Conservation (phyloP, 2,329 filamentous ascomycete genomes). For the Trichoderma sp. region DNA sequence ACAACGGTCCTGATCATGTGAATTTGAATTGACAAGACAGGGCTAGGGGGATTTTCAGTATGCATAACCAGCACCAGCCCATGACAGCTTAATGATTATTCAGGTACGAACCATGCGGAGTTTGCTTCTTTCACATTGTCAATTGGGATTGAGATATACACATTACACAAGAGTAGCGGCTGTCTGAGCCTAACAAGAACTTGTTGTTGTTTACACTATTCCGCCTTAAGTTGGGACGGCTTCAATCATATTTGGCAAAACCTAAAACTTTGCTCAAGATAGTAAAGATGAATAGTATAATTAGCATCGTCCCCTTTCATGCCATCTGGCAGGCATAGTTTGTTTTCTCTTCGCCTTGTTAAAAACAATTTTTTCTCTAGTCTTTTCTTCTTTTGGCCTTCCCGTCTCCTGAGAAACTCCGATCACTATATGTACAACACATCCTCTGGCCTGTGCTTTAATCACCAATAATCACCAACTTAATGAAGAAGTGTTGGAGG, state of each 20-base stretch:
- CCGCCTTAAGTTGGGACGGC: neutral
- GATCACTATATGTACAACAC: neutral
- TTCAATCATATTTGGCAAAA: neutral
- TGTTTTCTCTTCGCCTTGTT: neutral
- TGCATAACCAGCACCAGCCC: neutral
- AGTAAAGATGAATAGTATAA: slow-evolving; percentile 16
- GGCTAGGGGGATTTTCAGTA: neutral
- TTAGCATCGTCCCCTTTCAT: slow-evolving; percentile 2
- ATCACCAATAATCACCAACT: neutral
- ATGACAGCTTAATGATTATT: neutral
- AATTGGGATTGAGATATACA: neutral
- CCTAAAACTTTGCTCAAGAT: neutral
- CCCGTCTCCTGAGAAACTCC: slow-evolving; percentile 10
- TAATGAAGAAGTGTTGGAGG: neutral
- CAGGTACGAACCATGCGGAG: neutral
- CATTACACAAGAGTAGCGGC: neutral
- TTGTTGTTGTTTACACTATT: neutral
- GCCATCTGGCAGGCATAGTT: neutral
- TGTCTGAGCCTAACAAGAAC: neutral
- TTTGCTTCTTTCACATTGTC: neutral
- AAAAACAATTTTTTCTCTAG: neutral
- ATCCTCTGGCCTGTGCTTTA: neutral
- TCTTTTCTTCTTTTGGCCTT: neutral
- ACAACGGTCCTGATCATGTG: slow-evolving; percentile 39
- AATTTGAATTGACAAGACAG: slow-evolving; percentile 32